Evolutionary conservation across 345 rosid species (phyloP).

Genomic region (Alliaria petiolata): DNA sequence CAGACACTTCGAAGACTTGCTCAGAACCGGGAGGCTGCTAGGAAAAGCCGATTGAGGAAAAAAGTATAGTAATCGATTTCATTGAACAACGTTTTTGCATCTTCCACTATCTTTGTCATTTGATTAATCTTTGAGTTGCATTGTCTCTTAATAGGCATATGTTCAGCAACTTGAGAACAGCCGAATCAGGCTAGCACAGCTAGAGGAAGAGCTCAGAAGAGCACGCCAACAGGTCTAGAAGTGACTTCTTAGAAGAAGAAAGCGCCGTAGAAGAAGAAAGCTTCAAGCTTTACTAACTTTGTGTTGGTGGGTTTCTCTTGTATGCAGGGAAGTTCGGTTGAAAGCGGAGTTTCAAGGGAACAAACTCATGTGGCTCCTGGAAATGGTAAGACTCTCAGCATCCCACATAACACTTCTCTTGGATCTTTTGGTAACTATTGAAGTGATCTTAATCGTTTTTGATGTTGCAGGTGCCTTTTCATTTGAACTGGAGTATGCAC

Average conservation of each 20-base stretch:
- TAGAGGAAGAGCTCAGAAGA: constrained; percentile 84
- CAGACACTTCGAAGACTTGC: constrained; percentile 82
- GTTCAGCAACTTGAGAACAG: constrained; percentile 90
- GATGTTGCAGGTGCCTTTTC: constrained; percentile 56
- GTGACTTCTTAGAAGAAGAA: too few relatives aligned
- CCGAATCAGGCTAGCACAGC: constrained; percentile 57
- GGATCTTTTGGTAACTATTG: neutral
- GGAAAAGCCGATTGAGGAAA: constrained; percentile 86
- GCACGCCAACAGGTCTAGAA: constrained; percentile 76
- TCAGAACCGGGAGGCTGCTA: constrained; percentile 96
- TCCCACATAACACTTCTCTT: neutral
- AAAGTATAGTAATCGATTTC: constrained; percentile 42
- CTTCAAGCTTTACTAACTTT: neutral
- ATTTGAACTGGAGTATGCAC: constrained; percentile 76
- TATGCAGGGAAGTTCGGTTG: constrained; percentile 56
- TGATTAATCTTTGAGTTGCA: neutral
- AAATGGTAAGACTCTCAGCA: constrained; percentile 46
- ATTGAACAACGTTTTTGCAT: neutral
- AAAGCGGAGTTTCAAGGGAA: constrained; percentile 47
- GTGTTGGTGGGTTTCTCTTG: neutral
- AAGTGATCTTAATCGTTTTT: neutral
- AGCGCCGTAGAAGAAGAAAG: too few relatives aligned
- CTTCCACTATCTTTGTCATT: neutral
- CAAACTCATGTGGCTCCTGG: constrained; percentile 40
- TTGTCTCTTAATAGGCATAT: constrained; percentile 72